Base-by-base conservation (phyloP, 805 yeast genomes). In the Clavispora carvajalis region DNA sequence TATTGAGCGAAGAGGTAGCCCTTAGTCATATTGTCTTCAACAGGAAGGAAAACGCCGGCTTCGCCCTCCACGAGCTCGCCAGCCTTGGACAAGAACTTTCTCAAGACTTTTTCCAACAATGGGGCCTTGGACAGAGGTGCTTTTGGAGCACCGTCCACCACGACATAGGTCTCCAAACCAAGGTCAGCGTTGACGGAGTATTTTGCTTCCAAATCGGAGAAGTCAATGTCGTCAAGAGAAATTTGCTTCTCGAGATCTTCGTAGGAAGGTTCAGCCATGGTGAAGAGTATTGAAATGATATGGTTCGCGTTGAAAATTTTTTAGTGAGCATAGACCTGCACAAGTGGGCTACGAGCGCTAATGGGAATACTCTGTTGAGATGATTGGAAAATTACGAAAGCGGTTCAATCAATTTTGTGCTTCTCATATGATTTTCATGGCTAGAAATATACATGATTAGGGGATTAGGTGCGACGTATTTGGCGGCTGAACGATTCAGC, bases 111-210 rank as follows among this genome's bases (percentile, higher is more conserved):
- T 52, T 81, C 76, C 59, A 93, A 76, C 43, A 85, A 79, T 41
- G 88, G 85, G 38, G 81, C 85, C 67, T 93, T 93, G 39, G 87
- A 62, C 59, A 83, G 95, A 43, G 97, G 96, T 19, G 95, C 95
- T 46, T 88, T 73, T 51, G 99, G 99, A 9, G 95, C 90, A 36
- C 99, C 99, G 60, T 89, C 97, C 38, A 88, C 84, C 22, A 91
- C 85, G 43, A 91, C 79, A 58, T 79, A 89, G 55, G 77, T 77
- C 56, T 86, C 95, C 42, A 85, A 73, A 37, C 80, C 77, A 43
- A 73, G 67, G 38, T 77, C 79, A 41, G 77, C 75, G 38, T 60
- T 55, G 37, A 84, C 80, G 18, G 76, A 63, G 62, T 75, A 88
- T 64, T 86, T 72, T 42, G 74, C 80, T 62, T 91, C 97, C 57